Evolutionary conservation across 2,329 filamentous ascomycete genomes (phyloP).

Genomic region (Coniochaeta hoffmannii): DNA sequence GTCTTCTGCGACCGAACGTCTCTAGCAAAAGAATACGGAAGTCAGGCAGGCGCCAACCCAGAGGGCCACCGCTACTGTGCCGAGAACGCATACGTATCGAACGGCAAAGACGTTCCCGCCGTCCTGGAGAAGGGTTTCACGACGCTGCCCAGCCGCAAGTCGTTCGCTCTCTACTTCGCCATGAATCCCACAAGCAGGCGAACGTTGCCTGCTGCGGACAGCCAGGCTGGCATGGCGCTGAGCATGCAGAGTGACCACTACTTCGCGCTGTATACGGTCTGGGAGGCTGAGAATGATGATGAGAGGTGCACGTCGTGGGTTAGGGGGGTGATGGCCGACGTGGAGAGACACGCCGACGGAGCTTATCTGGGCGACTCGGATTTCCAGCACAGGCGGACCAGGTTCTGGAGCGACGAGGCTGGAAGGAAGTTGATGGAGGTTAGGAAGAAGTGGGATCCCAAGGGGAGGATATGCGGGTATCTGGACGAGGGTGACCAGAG

Average conservation of each 20-base stretch:
- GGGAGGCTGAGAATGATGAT: conserved; percentile 39
- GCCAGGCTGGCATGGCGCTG: conserved; percentile 37
- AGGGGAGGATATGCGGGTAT: conserved; percentile 34
- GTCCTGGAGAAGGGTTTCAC: conserved; percentile 39
- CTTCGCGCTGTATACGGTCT: conserved; percentile 44
- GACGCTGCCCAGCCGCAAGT: conserved; percentile 35
- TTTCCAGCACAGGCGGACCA: conserved; percentile 37
- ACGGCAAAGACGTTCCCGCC: conserved; percentile 35
- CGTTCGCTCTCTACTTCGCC: conserved; percentile 40
- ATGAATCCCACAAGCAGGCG: conserved; percentile 40
- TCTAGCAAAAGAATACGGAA: conserved; percentile 30
- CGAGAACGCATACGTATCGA: conserved; percentile 42
- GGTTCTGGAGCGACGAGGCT: conserved; percentile 38
- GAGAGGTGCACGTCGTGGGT: conserved; percentile 35
- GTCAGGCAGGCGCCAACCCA: conserved; percentile 39
- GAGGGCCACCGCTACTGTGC: conserved; percentile 37
- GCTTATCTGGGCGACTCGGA: conserved; percentile 49
- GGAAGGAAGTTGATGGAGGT: conserved; percentile 33
- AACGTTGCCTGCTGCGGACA: conserved; percentile 20
- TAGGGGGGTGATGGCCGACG: conserved; percentile 26
- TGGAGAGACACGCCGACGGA: conserved; percentile 34
- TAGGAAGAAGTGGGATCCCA: conserved; percentile 33
- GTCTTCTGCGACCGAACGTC: conserved; percentile 20
- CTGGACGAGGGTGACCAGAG: conserved; percentile 35
- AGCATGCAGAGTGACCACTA: conserved; percentile 50